Percentiles rank a stretch among this genome's conserved stretches.
These are phyloP conservation scores for Ascochyta rabiei DNA, from an alignment of 2,329 filamentous ascomycete species.

Conservation along the genomic window DNA sequence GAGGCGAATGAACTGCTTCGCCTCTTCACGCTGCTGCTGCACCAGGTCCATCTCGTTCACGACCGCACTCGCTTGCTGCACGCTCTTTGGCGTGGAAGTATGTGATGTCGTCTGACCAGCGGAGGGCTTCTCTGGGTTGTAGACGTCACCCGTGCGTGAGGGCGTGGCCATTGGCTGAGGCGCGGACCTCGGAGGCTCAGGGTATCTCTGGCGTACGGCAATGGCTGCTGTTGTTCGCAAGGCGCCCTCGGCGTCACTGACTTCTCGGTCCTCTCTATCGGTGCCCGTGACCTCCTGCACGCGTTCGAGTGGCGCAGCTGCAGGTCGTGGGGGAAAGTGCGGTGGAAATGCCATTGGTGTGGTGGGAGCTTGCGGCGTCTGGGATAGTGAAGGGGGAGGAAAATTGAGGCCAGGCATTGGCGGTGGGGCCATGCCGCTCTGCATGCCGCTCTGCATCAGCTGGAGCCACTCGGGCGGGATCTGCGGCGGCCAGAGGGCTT, in stretches of 20 bases:
- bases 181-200: constrained; percentile 33
- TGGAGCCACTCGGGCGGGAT: constrained; percentile 45
- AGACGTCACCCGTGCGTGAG: constrained; percentile 10
- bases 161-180: constrained; percentile 14
- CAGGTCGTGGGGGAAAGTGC: constrained; percentile 10
- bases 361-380: constrained; percentile 24
- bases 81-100: not conserved
- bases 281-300: constrained; percentile 44
- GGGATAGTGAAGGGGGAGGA: constrained; percentile 28
- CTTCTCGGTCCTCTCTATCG: constrained; percentile 74
- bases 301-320: constrained; percentile 29
- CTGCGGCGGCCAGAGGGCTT: constrained; percentile 27
- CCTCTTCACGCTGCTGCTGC: constrained; percentile 38
- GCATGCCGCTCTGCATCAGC: constrained; percentile 26
- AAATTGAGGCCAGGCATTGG: constrained; percentile 27
- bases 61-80: constrained; percentile 5
- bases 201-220: constrained; percentile 10
- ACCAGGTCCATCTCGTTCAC: constrained; percentile 18
- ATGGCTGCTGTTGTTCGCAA: constrained; percentile 20
- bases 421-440: constrained; percentile 27
- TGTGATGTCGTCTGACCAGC: constrained; percentile 20
- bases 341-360: constrained; percentile 24
- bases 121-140: constrained; percentile 28
- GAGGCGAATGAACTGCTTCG: constrained; percentile 46
- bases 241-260: constrained; percentile 63